These are phyloP conservation scores for Tricladium varicosporioides DNA, from an alignment of 2,329 filamentous ascomycete genomes.

Conservation along the genomic window DNA sequence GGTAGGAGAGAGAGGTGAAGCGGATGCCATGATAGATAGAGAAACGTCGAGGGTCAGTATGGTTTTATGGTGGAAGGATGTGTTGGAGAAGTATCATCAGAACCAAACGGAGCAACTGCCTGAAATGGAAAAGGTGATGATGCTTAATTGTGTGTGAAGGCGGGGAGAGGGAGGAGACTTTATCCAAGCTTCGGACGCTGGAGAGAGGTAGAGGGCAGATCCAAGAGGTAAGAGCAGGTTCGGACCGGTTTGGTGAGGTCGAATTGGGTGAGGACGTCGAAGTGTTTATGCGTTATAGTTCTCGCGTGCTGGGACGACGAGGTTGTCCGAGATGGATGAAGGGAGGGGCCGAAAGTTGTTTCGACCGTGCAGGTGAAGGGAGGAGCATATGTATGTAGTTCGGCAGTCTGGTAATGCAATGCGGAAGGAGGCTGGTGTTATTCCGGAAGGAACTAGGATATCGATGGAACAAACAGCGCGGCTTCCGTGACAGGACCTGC, in stretches of 20 bases:
- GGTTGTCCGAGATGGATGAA: conserved; percentile 13
- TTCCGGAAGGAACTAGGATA: conserved; percentile 17
- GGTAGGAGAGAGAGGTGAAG: conserved; percentile 24
- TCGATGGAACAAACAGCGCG: conserved; percentile 10
- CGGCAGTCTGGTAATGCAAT: conserved; percentile 6
- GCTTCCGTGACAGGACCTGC: conserved; percentile 6
- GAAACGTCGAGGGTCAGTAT: not conserved
- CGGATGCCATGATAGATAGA: conserved; percentile 18
- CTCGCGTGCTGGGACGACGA: conserved; percentile 4
- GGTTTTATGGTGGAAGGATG: conserved; percentile 6
- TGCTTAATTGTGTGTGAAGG: conserved; percentile 11
- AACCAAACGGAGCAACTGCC: conserved; percentile 17
- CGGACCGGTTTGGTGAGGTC: conserved; percentile 6
- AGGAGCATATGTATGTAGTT: conserved; percentile 20
- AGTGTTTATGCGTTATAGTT: conserved; percentile 15
- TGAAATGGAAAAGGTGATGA: conserved; percentile 17
- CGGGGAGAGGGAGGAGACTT: conserved; percentile 14
- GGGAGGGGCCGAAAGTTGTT: conserved; percentile 20
- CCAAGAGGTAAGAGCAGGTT: conserved; percentile 10
- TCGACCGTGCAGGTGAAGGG: conserved; percentile 18
- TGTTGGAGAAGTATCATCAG: conserved; percentile 17
- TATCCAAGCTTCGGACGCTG: conserved; percentile 17
- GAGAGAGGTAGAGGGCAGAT: conserved; percentile 10
- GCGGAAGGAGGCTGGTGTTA: conserved; percentile 16
- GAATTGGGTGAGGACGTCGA: conserved; percentile 6